Conservation (phyloP, 768 basidiomycete species). For the Serendipita vermifera region DNA sequence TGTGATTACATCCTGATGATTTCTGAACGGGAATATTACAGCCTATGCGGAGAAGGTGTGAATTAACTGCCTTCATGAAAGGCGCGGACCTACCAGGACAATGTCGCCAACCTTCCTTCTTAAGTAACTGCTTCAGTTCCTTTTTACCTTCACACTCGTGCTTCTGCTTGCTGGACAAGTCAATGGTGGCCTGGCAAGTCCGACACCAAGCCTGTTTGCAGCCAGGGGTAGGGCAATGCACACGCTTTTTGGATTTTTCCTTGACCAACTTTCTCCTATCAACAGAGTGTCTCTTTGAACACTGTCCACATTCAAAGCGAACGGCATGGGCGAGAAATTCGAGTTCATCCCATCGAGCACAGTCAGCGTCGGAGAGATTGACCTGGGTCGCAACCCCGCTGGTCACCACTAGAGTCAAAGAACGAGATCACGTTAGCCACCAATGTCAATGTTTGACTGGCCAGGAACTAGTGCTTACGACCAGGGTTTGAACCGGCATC, state of each 20-base stretch:
- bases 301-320: not conserved
- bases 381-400: conserved; percentile 6
- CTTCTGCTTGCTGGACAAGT: conserved; percentile 23
- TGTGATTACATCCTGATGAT: conserved; percentile 1
- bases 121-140: conserved; percentile 42
- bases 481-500: conserved; percentile 19
- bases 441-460: not conserved
- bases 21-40: conserved; percentile 3
- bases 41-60: not conserved
- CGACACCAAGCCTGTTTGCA: conserved; percentile 51
- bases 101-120: conserved; percentile 45
- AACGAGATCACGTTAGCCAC: too few species aligned
- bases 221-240: conserved; percentile 37
- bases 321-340: conserved; percentile 6
- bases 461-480: conserved; percentile 21
- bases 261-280: conserved; percentile 1
- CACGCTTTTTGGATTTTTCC: conserved; percentile 20
- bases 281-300: not conserved
- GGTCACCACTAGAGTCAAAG: not conserved
- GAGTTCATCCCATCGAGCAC: conserved; percentile 7
- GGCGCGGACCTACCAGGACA: conserved; percentile 37
- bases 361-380: conserved; percentile 1
- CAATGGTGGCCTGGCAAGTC: conserved; percentile 36
- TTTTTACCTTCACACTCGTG: conserved; percentile 43
- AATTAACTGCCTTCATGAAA: not conserved